Percentiles rank a stretch among this genome's conserved stretches.
These are phyloP conservation scores for Pythium coloratum DNA, from an alignment of 352 stramenopile genomes.

Conservation along the genomic window DNA sequence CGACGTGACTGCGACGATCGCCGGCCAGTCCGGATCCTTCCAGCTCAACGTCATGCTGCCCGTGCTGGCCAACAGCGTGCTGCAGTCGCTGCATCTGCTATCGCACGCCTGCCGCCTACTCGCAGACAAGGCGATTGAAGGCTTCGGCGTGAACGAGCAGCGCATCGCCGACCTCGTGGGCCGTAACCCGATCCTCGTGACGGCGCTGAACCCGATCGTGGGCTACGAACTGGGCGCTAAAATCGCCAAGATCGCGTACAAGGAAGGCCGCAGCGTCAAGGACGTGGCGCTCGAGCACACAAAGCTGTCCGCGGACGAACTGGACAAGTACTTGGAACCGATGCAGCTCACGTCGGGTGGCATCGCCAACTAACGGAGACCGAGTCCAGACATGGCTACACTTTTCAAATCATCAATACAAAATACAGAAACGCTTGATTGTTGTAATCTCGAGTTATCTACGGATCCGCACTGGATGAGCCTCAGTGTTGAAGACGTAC, in stretches of 20 bases:
- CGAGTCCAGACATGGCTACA: neutral
- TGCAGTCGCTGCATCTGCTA: conserved; percentile 48
- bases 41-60: conserved; percentile 68
- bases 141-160: conserved; percentile 45
- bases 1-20: conserved; percentile 53
- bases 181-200: conserved; percentile 61
- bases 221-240: conserved; percentile 57
- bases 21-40: conserved; percentile 49
- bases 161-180: conserved; percentile 48
- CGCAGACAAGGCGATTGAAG: conserved; percentile 44
- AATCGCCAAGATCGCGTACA: conserved; percentile 63
- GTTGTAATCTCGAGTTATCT: conserved; percentile 7
- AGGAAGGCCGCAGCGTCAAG: conserved; percentile 50
- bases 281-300: conserved; percentile 49
- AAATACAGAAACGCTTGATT: no score
- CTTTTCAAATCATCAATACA: neutral
- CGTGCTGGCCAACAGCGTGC: conserved; percentile 49
- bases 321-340: conserved; percentile 56
- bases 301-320: conserved; percentile 42
- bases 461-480: conserved; percentile 87
- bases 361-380: conserved; percentile 36
- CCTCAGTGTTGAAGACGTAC: conserved; percentile 97
- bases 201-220: conserved; percentile 55
- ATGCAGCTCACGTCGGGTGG: conserved; percentile 45
- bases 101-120: conserved; percentile 40